Percentiles rank a stretch among this genome's conserved stretches.
Evolutionary conservation across 2,329 filamentous ascomycete genomes (phyloP).

Genomic region (Colletotrichum cereale): DNA sequence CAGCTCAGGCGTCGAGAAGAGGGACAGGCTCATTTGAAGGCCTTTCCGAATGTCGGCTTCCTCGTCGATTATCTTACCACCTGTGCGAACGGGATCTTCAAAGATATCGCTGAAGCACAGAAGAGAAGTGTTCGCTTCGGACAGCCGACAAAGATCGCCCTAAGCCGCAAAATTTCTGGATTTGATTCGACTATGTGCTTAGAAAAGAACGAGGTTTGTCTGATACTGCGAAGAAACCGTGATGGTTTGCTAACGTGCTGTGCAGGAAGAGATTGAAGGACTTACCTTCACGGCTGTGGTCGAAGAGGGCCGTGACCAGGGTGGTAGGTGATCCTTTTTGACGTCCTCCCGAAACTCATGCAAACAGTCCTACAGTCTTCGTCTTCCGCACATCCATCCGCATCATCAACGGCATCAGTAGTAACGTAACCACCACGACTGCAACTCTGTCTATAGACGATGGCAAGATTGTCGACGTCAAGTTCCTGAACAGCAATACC

Average conservation of each 20-base stretch:
- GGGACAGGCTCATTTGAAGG: conserved; percentile 60
- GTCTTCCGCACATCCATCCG: conserved; percentile 66
- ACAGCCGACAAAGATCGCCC: conserved; percentile 60
- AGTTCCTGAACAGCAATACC: conserved; percentile 74
- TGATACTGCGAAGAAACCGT: neutral
- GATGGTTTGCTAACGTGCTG: conserved; percentile 11
- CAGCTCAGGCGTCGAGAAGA: conserved; percentile 60
- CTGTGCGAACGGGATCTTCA: conserved; percentile 73
- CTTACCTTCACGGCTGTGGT: conserved; percentile 57
- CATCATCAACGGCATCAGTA: conserved; percentile 71
- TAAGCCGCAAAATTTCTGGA: conserved; percentile 60
- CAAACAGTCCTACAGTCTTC: conserved; percentile 55
- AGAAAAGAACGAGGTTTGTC: conserved; percentile 50
- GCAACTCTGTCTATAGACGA: conserved; percentile 57
- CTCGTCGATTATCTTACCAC: conserved; percentile 69
- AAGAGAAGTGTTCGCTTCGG: conserved; percentile 77
- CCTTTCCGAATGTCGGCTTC: conserved; percentile 72
- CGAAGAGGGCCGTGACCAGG: conserved; percentile 49
- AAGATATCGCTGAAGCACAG: conserved; percentile 77
- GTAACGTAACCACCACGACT: conserved; percentile 53
- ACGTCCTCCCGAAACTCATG: conserved; percentile 44
- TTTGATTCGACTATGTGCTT: conserved; percentile 71
- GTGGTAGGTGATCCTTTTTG: conserved; percentile 51
- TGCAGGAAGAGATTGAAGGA: conserved; percentile 50
- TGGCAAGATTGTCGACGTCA: conserved; percentile 69